Percentiles rank a stretch among this genome's conserved stretches.
Evolutionary conservation across 2,329 filamentous ascomycete species (phyloP).

Genomic region (Cordyceps militaris): DNA sequence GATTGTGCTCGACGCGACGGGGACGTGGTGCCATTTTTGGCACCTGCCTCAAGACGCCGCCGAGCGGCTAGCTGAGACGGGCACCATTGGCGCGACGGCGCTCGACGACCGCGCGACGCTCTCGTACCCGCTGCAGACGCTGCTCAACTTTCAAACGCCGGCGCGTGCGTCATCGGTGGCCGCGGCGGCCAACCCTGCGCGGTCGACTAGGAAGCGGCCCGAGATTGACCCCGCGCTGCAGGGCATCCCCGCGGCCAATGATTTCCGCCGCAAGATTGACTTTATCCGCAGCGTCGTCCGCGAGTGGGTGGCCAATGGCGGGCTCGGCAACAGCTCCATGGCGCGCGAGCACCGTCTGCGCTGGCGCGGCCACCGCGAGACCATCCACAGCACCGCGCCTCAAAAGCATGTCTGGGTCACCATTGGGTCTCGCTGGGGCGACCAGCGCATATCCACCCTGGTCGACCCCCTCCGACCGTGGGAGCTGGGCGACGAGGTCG

Average conservation of each 20-base stretch:
- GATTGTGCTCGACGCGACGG: slow-evolving; percentile 67
- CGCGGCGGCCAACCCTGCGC: slow-evolving; percentile 22
- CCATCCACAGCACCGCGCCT: slow-evolving; percentile 39
- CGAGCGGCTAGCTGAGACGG: slow-evolving; percentile 54
- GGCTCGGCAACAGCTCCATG: slow-evolving; percentile 61
- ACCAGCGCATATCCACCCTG: slow-evolving; percentile 46
- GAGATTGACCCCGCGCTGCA: slow-evolving; percentile 55
- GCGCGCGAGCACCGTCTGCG: slow-evolving; percentile 44
- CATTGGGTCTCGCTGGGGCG: slow-evolving; percentile 56
- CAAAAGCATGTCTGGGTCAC: slow-evolving; percentile 64
- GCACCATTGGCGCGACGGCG: slow-evolving; percentile 63
- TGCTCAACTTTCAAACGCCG: slow-evolving; percentile 57
- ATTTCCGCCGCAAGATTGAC: slow-evolving; percentile 65
- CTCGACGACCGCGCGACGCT: slow-evolving; percentile 64
- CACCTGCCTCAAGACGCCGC: slow-evolving; percentile 67
- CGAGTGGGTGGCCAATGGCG: slow-evolving; percentile 65
- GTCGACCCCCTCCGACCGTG: slow-evolving; percentile 49
- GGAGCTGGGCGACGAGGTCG: slow-evolving; percentile 48
- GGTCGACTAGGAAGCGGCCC: slow-evolving; percentile 45
- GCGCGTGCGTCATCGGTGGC: slow-evolving; percentile 23
- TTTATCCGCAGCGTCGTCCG: slow-evolving; percentile 62
- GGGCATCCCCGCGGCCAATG: slow-evolving; percentile 63
- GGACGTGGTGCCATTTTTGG: slow-evolving; percentile 72
- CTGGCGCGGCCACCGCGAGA: slow-evolving; percentile 54
- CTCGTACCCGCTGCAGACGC: slow-evolving; percentile 63